Base-by-base conservation (phyloP, 129 eudicot genomes). In the Artemisia tridentata region DNA sequence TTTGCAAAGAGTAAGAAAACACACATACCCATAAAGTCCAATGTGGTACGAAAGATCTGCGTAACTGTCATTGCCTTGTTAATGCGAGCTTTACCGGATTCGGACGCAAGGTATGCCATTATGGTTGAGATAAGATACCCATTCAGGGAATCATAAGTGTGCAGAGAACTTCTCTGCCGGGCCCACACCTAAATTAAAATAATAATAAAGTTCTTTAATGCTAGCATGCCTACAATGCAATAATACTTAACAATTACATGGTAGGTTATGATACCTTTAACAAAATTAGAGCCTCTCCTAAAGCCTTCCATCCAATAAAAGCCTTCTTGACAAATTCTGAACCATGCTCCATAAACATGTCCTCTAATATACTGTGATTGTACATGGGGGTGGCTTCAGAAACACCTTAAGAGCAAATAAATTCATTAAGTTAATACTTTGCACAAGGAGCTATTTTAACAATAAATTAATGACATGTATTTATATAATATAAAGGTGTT, bases 321-420 rank as follows among this genome's bases (percentile, higher is more conserved):
- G 82, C 68, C 34, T 65, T 86, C 55, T 77, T 84, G 52, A 90
- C 67, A 63, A 89, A 71, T 74, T 84, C 91, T 63, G 86, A 73
- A 87, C 79, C 80, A 11, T 93, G 88, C 78, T 90, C 98, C 54
- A 93, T 78, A 57, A 74, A 71, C 97, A 89, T 83, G 85, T 93
- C 98, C 79, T 93, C 98, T 72, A 93, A 80, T 63, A 93, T 72
- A 80, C 97, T 93, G 74, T 83, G 76, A 55, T 87, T 93, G 86
- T 93, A 93, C 74, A 56, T 62, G 27, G 97, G 97, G 11, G 98
- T 89, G 69, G 92, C 83, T 79, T 83, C 72, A 72, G 78, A 38
- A 78, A 52, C 79, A 75, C 74, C 91, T 85, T 49, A 6, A 72
- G 43, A 59, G 72, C 31, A 54, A 17, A 69, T 51, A 74, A 80